Conservation (phyloP, 306 rosid genomes). For the Begonia loranthoides region DNA sequence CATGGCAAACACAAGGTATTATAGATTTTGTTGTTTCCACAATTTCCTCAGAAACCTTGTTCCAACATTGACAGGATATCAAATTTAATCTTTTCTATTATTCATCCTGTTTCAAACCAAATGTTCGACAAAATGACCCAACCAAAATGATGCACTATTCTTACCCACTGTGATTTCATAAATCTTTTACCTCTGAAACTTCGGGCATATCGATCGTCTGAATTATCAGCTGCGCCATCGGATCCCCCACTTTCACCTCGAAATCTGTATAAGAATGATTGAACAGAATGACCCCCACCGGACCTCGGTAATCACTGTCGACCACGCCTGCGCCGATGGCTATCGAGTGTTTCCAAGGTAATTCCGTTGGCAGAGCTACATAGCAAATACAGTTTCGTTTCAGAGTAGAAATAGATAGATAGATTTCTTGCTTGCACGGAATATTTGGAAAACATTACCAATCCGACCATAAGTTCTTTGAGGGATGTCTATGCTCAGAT, state of each 20-base stretch:
- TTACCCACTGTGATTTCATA: no score
- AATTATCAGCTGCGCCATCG: slow-evolving; percentile 67
- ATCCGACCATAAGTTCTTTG: slow-evolving; percentile 69
- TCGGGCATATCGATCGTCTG: slow-evolving; percentile 57
- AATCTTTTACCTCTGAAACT: slow-evolving; percentile 50
- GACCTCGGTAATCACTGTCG: slow-evolving; percentile 79
- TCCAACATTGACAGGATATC: no score
- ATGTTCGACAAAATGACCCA: no score
- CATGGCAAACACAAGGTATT: no score
- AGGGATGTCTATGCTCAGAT: slow-evolving; percentile 54
- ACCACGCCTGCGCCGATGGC: slow-evolving; percentile 15
- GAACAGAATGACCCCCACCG: slow-evolving; percentile 66
- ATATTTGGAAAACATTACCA: slow-evolving; percentile 27
- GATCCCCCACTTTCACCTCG: slow-evolving; percentile 53
- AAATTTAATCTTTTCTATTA: no score
- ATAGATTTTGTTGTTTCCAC: no score
- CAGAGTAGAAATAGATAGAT: slow-evolving; percentile 13
- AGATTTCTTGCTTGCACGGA: neutral
- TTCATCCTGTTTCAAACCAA: no score
- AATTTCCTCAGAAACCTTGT: no score
- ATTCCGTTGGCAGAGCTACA: neutral
- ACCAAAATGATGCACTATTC: no score
- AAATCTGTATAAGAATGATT: slow-evolving; percentile 67
- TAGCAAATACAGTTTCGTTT: slow-evolving; percentile 27
- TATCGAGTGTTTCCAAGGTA: slow-evolving; percentile 73